Evolutionary conservation across 192 early-diverging fungal species (phyloP), one percentile per base, ranked within the genome.

Genomic region (Entophlyctis luteolus): DNA sequence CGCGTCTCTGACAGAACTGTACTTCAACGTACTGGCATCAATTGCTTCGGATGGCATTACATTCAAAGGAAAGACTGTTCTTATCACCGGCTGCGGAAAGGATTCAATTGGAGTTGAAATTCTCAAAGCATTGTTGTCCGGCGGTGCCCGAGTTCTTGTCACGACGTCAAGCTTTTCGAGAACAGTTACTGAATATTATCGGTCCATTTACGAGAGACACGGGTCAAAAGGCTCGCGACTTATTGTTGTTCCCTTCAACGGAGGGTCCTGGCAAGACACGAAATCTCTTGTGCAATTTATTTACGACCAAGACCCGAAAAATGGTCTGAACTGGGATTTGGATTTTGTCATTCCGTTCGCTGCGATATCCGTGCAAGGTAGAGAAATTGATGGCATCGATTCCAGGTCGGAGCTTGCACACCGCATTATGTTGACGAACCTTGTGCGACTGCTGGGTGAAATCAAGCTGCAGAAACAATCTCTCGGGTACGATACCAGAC

Each of bases 291-390:
- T 96, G 50, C 80, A 91, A 63, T 98, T 91, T 73, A 93, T 98
- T 47, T 98, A 96, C 75, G 81, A 84, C 55, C 78, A 77, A 55
- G 87, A 88, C 67, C 82, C 85, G 62, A 79, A 81, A 65, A 70
- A 48, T 20, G 93, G 93, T 28, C 82, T 98, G 3, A 83, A 82
- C 48, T 94, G 90, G 93, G 95, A 98, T 77, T 86, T 98, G 50
- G 95, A 98, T 80, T 92, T 84, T 76, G 82, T 98, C 60, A 81
- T 96, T 67, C 95, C 95, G 16, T 96, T 98, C 78, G 95, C 95
- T 52, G 95, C 94, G 38, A 91, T 98, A 55, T 84, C 92, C 22
- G 93, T 90, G 60, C 81, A 91, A 5, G 95, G 94, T 39, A 84
- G 87, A 55, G 90, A 95, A 75, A 82, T 95, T 37, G 90, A 91